Percentiles rank a stretch among this genome's conserved stretches.
These are phyloP conservation scores for Fusarium bactridioides DNA, from an alignment of 2,329 filamentous ascomycete species.

Conservation along the genomic window DNA sequence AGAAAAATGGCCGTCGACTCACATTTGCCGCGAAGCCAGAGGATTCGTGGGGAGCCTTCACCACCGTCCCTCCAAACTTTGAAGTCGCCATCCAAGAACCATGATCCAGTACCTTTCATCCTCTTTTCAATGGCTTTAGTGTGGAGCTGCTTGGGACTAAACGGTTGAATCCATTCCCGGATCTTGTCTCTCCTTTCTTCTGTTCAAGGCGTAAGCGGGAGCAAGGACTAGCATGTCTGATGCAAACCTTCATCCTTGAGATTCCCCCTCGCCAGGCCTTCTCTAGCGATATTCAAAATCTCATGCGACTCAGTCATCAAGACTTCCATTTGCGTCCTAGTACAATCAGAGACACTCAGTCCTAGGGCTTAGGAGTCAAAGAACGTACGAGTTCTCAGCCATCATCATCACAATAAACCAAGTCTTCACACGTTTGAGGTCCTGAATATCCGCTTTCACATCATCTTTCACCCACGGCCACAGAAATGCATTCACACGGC, in stretches of 20 bases:
- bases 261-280: neutral
- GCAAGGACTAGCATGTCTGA: rapidly evolving
- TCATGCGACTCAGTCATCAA: neutral
- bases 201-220: rapidly evolving
- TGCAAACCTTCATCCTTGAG: neutral
- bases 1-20: rapidly evolving
- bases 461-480: neutral
- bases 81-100: neutral
- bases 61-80: rapidly evolving
- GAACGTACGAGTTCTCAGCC: neutral
- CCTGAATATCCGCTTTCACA: neutral
- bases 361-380: rapidly evolving
- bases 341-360: neutral
- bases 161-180: neutral
- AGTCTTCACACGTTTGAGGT: neutral
- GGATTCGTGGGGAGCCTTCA: neutral
- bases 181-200: neutral
- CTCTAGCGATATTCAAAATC: neutral
- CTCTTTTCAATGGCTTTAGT: rapidly evolving
- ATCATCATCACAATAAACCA: neutral
- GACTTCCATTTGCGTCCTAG: neutral
- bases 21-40: neutral
- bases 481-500: neutral
- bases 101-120: neutral
- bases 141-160: rapidly evolving